Evolutionary conservation across 148 eudicot genomes (phyloP), one percentile per base, ranked within the genome.

Genomic region (Beta vulgaris): DNA sequence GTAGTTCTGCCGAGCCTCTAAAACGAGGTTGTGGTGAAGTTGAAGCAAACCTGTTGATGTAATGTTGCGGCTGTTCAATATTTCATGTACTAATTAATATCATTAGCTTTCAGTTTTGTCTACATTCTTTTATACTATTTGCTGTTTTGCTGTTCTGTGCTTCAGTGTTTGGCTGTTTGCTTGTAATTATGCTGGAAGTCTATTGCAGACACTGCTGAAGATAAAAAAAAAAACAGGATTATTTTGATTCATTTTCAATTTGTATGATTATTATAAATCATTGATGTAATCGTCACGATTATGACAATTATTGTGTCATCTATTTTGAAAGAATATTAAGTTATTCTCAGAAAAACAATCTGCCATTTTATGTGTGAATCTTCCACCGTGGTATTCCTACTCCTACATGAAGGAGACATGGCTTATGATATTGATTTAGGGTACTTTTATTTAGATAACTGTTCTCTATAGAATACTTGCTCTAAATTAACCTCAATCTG

Each of bases 211-310:
- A 16, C 44, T 43, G 43, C 3, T 36, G n/a, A n/a, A n/a, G n/a
- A n/a, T n/a, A n/a, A 40, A 59, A 71, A 68, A 43, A 26, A 60
- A 58, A 40, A 73, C 21, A 37, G 15, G 44, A 44, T 74, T 42
- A 58, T 29, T 0, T 73, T 49, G 18, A 68, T 12, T 48, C 69
- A 68, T 49, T 26, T 39, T 68, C 31, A 65, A 12, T 69, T 63
- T 60, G 36, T 40, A 74, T 39, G 14, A 21, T 68, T 6, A 28
- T 68, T 36, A 26, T 37, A 9, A 79, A 73, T 79, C 55, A 73
- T 74, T 72, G 43, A 18, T 28, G 25, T 39, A 73, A 72, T 72
- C 29, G 23, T 18, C 72, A 51, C 60, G 76, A 78, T 78, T 72
- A 78, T 39, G 42, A 21, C 59, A 64, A 40, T 78, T 14, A 62